Percentiles rank a stretch among this genome's conserved stretches.
phyloP scores from a whole-genome alignment of 257 asterid genomes.

The Paulownia fortunei region DNA sequence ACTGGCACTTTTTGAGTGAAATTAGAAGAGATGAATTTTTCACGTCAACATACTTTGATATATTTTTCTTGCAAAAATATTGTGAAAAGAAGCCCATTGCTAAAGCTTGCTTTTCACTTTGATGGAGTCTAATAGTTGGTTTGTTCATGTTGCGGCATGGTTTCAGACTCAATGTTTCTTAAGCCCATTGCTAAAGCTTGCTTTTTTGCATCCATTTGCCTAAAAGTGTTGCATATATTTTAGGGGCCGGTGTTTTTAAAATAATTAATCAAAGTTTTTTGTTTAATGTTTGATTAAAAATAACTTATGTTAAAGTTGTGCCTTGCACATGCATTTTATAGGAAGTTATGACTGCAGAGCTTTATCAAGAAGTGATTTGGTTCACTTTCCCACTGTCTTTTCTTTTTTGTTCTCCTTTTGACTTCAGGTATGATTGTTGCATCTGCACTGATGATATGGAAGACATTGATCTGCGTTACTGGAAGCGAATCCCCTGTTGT shows the following conservation, averaged over 20 bases:
- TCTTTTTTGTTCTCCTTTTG: constrained; percentile 19
- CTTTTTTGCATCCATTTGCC: background rate
- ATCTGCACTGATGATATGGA: constrained; percentile 72
- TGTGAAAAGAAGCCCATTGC: background rate
- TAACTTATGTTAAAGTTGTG: background rate
- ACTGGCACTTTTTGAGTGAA: background rate
- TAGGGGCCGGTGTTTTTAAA: background rate
- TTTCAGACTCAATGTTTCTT: background rate
- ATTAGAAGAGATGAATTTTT: background rate
- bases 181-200: background rate
- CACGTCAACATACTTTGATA: background rate
- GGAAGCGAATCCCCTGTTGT: constrained; percentile 81
- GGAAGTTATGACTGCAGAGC: background rate
- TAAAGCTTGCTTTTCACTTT: no score
- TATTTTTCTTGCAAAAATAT: background rate
- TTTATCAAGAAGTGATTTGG: background rate
- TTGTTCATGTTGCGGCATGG: background rate
- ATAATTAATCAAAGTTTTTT: background rate
- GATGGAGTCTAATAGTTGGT: background rate
- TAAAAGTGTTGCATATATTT: background rate
- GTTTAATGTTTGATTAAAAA: background rate
- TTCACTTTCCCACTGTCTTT: background rate
- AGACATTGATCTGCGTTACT: constrained; percentile 54
- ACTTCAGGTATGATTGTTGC: constrained; percentile 58
- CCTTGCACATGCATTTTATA: background rate